phyloP scores from a whole-genome alignment of 805 yeast genomes.

The Hagleromyces aurorensis region DNA sequence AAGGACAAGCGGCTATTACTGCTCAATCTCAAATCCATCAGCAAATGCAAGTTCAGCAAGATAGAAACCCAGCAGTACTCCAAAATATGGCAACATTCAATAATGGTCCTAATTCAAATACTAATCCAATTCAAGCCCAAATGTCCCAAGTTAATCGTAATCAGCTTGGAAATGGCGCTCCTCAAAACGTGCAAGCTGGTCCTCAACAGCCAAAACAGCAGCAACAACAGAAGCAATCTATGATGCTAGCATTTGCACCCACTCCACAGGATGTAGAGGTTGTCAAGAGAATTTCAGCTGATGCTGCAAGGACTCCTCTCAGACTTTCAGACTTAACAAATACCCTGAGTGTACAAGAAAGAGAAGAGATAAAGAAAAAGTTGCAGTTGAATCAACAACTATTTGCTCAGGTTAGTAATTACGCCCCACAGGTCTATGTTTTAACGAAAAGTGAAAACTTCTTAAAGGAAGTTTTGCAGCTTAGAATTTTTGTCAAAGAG shows the following conservation, averaged over 20 bases:
- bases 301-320: slow-evolving; percentile 59
- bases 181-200: slow-evolving; percentile 20
- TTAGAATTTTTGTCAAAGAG: slow-evolving; percentile 70
- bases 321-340: slow-evolving; percentile 59
- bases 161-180: slow-evolving; percentile 9
- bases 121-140: too few relatives aligned
- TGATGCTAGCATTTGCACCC: slow-evolving; percentile 30
- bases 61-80: slow-evolving; percentile 1
- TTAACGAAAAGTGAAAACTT: slow-evolving; percentile 69
- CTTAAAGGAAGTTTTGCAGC: slow-evolving; percentile 66
- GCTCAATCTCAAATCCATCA: slow-evolving; percentile 5
- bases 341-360: slow-evolving; percentile 54
- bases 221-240: slow-evolving; percentile 16
- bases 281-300: slow-evolving; percentile 57
- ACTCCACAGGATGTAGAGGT: slow-evolving; percentile 56
- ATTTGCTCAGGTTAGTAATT: slow-evolving; percentile 61
- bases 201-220: slow-evolving; percentile 11
- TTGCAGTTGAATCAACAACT: slow-evolving; percentile 43
- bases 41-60: slow-evolving; percentile 4
- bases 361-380: slow-evolving; percentile 48
- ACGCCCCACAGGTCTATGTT: slow-evolving; percentile 70
- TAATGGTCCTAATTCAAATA: too few relatives aligned
- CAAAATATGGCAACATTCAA: too few relatives aligned
- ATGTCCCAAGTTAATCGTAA: slow-evolving; percentile 5
- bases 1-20: slow-evolving; percentile 6